Conservation (phyloP, 306 rosid genomes). For the Medicago lupulina region DNA sequence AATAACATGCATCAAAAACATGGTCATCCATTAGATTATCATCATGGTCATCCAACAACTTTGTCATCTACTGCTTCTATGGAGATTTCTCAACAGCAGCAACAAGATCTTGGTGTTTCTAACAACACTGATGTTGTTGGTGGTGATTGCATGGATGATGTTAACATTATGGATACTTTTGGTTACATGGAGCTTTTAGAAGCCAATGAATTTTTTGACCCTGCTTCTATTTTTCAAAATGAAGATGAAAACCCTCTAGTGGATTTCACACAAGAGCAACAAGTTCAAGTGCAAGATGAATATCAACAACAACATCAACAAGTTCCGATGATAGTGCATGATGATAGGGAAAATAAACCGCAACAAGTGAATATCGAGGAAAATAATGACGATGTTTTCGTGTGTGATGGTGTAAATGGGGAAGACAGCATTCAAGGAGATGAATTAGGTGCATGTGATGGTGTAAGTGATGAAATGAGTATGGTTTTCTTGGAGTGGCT, state of each 20-base stretch:
- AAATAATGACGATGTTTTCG: background rate
- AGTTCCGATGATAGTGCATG: background rate
- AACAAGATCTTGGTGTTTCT: constrained; percentile 11
- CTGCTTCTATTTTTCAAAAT: constrained; percentile 59
- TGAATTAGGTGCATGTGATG: constrained; percentile 29
- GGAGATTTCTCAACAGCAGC: constrained; percentile 54
- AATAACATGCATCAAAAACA: constrained; percentile 26
- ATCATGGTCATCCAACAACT: constrained; percentile 29
- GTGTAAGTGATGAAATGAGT: constrained; percentile 67
- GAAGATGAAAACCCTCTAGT: constrained; percentile 51
- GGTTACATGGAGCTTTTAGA: constrained; percentile 84
- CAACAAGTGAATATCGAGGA: background rate
- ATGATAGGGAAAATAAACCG: background rate
- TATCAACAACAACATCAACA: constrained; percentile 15
- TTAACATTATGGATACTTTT: constrained; percentile 84
- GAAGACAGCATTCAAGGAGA: constrained; percentile 37
- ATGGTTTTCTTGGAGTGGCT: constrained; percentile 94
- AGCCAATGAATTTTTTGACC: constrained; percentile 65
- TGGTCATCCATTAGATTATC: background rate
- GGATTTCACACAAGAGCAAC: constrained; percentile 49
- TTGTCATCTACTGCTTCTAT: constrained; percentile 70
- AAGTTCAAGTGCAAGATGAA: constrained; percentile 14
- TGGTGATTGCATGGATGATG: constrained; percentile 67
- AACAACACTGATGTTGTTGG: background rate
- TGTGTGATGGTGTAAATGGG: background rate